Base-by-base conservation (phyloP, 768 basidiomycete species). In the Wakefieldia striispora region DNA sequence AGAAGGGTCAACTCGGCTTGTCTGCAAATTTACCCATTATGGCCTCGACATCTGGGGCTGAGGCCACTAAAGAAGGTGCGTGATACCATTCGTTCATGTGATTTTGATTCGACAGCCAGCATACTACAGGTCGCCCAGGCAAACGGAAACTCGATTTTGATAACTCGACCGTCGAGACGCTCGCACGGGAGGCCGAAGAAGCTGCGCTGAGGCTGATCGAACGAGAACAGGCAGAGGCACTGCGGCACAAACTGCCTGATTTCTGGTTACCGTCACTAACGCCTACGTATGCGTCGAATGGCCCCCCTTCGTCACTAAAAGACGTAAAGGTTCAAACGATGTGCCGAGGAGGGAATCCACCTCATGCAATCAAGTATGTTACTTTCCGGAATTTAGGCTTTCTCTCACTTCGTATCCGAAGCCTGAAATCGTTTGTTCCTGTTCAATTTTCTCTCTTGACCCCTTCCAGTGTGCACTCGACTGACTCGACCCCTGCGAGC, bases 191-290 rank as follows among this genome's bases (percentile, higher is more conserved):
- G 62, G 94, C 93, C 1, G 95, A 97, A 63, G 91, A 95, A 50
- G 85, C 83, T 17, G 97, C 97, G 0, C 71, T 95, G 42, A 77
- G 77, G 27, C 73, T 86, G 59, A 91, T 97, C 40, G 90, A 93
- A 62, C 76, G 77, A 29, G 93, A 97, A 65, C 88, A 91, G 57
- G 86, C 87, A 0, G 92, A 93, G 54, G 80, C 86, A 3, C 72
- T 95, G 49, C 89, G 86, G 51, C 80, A 82, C 51, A 97, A 97
- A 67, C 78, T 98, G 3, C 94, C 97, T 2, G 94, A 97, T 60
- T 99, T 97, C 66, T 99, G 97, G 97, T 75, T 99, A 34, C 94
- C 94, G 3, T 93, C 90, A 0, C 71, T 97, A 21, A 94, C 95
- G 0, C 95, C 95, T 0, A 95, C 80, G 39, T 82, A 88, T 68